Percentiles rank a stretch among this genome's conserved stretches.
phyloP scores from a whole-genome alignment of 352 stramenopile genomes.

The Pythium scleroteichum region DNA sequence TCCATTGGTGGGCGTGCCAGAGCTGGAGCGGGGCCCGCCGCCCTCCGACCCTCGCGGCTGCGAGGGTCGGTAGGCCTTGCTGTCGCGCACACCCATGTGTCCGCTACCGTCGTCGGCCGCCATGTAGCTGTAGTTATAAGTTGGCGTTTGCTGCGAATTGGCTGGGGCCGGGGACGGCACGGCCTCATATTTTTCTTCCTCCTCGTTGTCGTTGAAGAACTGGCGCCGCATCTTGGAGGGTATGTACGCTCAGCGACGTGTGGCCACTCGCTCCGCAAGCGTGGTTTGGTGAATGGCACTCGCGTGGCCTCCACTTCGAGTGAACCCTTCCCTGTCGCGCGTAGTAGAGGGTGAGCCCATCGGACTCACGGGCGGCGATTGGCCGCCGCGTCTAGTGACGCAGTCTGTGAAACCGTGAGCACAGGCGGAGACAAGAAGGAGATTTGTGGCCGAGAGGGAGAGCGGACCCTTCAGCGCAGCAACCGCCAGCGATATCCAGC shows the following conservation, averaged over 20 bases:
- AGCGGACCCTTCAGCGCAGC: no score
- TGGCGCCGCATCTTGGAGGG: slow-evolving; percentile 10
- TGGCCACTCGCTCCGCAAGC: not conserved
- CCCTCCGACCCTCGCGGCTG: slow-evolving; percentile 10
- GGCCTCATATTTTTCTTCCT: slow-evolving; percentile 18
- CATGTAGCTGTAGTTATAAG: slow-evolving; percentile 28
- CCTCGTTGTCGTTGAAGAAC: slow-evolving; percentile 13
- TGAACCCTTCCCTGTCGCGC: not conserved
- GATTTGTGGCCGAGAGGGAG: no score
- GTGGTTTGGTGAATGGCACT: slow-evolving; percentile 1
- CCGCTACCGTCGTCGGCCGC: slow-evolving; percentile 3
- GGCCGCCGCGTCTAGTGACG: not conserved
- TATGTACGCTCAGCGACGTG: not conserved
- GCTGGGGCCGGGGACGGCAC: slow-evolving; percentile 5
- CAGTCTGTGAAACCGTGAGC: not conserved
- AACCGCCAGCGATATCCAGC: no score
- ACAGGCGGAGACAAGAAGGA: no score
- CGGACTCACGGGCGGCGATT: not conserved
- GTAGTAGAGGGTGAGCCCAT: not conserved
- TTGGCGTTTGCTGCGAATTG: slow-evolving; percentile 8
- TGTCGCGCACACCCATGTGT: slow-evolving; percentile 5
- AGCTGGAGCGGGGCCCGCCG: not conserved
- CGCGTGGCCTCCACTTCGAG: not conserved
- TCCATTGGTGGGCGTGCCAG: slow-evolving; percentile 7
- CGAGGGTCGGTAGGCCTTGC: not conserved